These are phyloP conservation scores for Monosporascus sp. DNA, from an alignment of 2,329 filamentous ascomycete genomes.

Conservation along the genomic window DNA sequence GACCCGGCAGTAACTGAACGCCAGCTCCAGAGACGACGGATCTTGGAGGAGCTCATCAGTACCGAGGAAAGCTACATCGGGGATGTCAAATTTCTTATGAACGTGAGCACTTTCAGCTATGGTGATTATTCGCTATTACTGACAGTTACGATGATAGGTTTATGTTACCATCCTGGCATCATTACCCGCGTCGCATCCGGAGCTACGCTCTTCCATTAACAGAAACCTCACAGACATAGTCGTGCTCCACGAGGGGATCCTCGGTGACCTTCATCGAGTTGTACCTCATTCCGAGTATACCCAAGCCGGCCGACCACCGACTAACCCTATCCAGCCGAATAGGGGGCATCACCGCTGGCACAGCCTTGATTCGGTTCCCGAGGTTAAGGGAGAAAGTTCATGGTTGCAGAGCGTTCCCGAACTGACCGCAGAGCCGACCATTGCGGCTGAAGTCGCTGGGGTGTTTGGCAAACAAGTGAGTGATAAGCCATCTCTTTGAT, in stretches of 20 bases:
- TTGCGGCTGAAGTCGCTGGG: constrained; percentile 55
- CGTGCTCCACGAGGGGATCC: constrained; percentile 74
- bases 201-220: constrained; percentile 67
- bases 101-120: constrained; percentile 48
- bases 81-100: constrained; percentile 79
- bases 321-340: constrained; percentile 12
- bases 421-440: constrained; percentile 52
- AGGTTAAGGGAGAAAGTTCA: constrained; percentile 30
- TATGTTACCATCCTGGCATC: constrained; percentile 71
- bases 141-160: constrained; percentile 43
- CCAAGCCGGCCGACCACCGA: constrained; percentile 32
- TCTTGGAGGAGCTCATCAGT: constrained; percentile 77
- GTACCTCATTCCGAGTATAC: constrained; percentile 65
- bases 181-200: constrained; percentile 58
- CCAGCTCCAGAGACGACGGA: constrained; percentile 67
- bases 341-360: constrained; percentile 39
- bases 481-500: not conserved
- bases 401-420: constrained; percentile 44
- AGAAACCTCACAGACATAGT: constrained; percentile 75
- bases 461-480: constrained; percentile 55
- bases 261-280: constrained; percentile 65
- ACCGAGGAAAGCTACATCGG: constrained; percentile 88
- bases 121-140: not conserved
- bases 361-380: constrained; percentile 42
- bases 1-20: constrained; percentile 69